phyloP scores from a whole-genome alignment of 306 rosid genomes.

The Quillaja saponaria region DNA sequence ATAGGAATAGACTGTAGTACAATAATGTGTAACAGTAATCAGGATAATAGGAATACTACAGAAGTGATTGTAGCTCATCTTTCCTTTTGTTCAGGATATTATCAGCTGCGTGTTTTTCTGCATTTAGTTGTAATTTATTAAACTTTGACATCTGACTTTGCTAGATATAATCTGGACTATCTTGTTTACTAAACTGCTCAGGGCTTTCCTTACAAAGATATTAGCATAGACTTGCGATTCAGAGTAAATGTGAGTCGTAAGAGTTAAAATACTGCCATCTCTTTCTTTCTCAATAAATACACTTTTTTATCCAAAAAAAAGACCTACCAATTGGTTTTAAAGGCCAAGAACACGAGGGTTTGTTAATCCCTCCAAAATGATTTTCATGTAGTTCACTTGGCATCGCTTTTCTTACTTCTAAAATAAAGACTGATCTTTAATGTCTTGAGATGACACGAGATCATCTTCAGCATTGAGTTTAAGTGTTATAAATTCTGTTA shows the following conservation, averaged over 20 bases:
- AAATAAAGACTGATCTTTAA: constrained; percentile 1
- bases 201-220: too few relatives aligned
- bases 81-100: constrained; percentile 20
- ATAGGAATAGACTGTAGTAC: constrained; percentile 8
- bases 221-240: neutral
- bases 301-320: too few relatives aligned
- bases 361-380: neutral
- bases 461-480: neutral
- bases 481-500: neutral
- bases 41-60: neutral
- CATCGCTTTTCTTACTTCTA: constrained; percentile 5
- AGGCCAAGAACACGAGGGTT: too few relatives aligned
- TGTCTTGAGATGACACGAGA: neutral
- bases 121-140: neutral
- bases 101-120: constrained; percentile 10
- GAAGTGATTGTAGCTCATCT: constrained; percentile 1
- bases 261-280: constrained; percentile 15
- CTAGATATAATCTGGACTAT: neutral
- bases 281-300: too few relatives aligned
- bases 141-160: neutral
- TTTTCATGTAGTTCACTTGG: neutral
- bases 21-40: too few relatives aligned
- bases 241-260: constrained; percentile 1
- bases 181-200: neutral
- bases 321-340: too few relatives aligned